A percentile compares a stretch with the other conserved stretches of the same genome.
phyloP scores from a whole-genome alignment of 805 yeast genomes.

The Saccharomycopsis sp. region DNA sequence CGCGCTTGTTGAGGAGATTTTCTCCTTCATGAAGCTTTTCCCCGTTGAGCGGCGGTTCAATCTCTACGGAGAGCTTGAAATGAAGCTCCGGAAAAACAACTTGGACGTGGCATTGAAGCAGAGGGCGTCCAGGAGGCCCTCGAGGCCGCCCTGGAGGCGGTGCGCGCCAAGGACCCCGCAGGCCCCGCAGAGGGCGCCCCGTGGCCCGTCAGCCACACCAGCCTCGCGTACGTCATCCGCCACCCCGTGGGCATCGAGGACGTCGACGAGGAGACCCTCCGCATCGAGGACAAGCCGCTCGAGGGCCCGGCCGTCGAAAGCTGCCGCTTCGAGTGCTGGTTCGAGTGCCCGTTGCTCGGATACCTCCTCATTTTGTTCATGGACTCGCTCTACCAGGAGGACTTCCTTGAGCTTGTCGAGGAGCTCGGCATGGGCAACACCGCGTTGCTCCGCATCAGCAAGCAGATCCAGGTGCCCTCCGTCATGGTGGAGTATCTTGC shows the following conservation, averaged over 20 bases:
- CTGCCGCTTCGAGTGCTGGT: constrained; percentile 4
- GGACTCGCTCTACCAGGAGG: background rate
- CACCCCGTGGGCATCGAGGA: too few relatives aligned
- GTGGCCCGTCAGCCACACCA: too few relatives aligned
- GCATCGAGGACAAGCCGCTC: too few relatives aligned
- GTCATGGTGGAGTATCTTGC: constrained; percentile 14
- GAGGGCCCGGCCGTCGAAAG: too few relatives aligned
- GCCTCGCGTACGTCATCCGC: too few relatives aligned
- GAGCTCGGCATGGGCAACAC: background rate
- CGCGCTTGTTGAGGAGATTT: constrained; percentile 50
- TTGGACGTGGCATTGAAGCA: constrained; percentile 52
- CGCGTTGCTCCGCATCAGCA: background rate
- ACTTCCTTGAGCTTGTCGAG: background rate
- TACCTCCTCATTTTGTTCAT: background rate
- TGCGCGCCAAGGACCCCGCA: too few relatives aligned
- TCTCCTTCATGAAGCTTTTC: constrained; percentile 43
- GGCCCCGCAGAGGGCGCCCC: too few relatives aligned
- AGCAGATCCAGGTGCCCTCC: constrained; percentile 5
- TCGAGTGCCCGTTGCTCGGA: background rate
- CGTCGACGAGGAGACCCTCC: too few relatives aligned
- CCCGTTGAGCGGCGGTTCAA: constrained; percentile 62
- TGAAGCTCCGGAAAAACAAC: constrained; percentile 48
- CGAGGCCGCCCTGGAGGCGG: too few relatives aligned
- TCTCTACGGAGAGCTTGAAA: constrained; percentile 72
- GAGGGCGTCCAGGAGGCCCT: too few relatives aligned